phyloP scores from a whole-genome alignment of 176 grass and related monocot species.

The Juncus inflexus region DNA sequence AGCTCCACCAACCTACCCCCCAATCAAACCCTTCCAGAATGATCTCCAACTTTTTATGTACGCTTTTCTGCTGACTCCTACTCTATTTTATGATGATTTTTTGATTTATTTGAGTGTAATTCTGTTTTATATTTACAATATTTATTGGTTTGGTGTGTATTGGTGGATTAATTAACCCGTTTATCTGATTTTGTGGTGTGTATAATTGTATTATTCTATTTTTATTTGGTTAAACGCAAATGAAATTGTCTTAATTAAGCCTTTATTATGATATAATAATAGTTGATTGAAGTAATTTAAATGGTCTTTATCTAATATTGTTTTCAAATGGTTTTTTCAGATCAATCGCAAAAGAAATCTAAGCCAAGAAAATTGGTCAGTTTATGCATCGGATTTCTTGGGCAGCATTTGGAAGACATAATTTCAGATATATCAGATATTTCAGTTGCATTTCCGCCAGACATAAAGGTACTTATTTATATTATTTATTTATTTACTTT shows the following conservation, averaged over 20 bases:
- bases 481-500: not conserved
- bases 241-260: slow-evolving; percentile 1
- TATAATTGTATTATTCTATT: not conserved
- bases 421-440: slow-evolving; percentile 71
- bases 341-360: slow-evolving; percentile 48
- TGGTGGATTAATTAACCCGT: too few species aligned
- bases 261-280: not conserved
- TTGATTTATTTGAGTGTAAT: not conserved
- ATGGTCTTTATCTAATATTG: not conserved
- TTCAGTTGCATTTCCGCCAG: slow-evolving; percentile 55
- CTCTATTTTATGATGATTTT: not conserved
- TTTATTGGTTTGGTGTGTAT: too few species aligned
- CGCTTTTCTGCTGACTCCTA: slow-evolving; percentile 14
- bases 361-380: slow-evolving; percentile 69
- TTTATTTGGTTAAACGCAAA: not conserved
- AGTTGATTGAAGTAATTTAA: not conserved
- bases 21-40: slow-evolving; percentile 12
- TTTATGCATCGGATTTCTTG: slow-evolving; percentile 79
- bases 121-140: not conserved
- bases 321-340: slow-evolving; percentile 31
- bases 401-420: slow-evolving; percentile 86
- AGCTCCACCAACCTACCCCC: slow-evolving; percentile 25
- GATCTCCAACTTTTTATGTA: slow-evolving; percentile 32
- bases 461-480: slow-evolving; percentile 70
- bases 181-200: too few species aligned